Evolutionary conservation across 2,329 filamentous ascomycete species (phyloP), one percentile per base, ranked within the genome.

Genomic region (Exophiala sp.): DNA sequence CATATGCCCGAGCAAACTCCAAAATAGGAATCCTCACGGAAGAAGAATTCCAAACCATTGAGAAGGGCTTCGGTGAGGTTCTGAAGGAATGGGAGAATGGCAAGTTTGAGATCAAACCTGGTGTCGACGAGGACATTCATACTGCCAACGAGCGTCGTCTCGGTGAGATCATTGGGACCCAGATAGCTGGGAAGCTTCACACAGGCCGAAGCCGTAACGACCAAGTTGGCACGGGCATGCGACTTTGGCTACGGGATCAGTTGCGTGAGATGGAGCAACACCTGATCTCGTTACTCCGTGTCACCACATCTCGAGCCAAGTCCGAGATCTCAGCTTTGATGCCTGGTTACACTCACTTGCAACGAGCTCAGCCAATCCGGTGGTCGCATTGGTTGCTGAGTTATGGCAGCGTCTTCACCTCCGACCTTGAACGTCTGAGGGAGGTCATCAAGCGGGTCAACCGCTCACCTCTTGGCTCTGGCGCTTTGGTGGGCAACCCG

Each of bases 141-240:
- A 87, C 85, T 1, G 84, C 84, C 53, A 87, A 88, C 62, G 85
- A 88, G 72, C 83, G 86, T 50, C 81, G 86, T 2, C 72, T 89
- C 1, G 87, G 88, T 47, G 91, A 96, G 75, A 80, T 96, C 59
- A 91, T 96, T 59, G 89, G 91, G 65, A 91, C 88, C 70, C 83
- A 91, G 21, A 84, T 64, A 5, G 89, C 86, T 1, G 90, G 91
- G 20, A 96, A 96, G 76, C 81, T 96, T 54, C 91, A 96, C 73
- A 96, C 91, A 2, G 86, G 86, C 40, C 86, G 91, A 48, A 91
- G 87, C 70, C 82, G 91, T 63, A 96, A 96, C 67, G 91, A 96
- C 73, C 91, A 96, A 73, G 84, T 95, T 52, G 90, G 86, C 44
- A 91, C 87, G 18, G 90, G 95, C 66, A 92, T 96, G 88, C 85